Base-by-base conservation (phyloP, 108 stramenopile genomes). In the Epipyxis sp. region DNA sequence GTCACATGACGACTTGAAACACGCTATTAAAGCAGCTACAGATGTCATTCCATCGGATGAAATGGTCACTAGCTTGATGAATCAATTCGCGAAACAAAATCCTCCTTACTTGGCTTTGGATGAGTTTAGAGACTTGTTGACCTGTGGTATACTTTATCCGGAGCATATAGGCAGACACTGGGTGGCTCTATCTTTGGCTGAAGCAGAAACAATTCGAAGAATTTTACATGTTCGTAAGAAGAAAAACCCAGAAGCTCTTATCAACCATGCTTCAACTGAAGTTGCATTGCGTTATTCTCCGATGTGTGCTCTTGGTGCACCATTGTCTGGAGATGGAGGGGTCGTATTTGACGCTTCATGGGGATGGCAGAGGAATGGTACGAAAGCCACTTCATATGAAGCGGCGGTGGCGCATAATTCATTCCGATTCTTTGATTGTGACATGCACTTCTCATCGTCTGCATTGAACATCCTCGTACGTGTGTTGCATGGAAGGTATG, bases 391-490 rank as follows among this genome's bases (percentile, higher is more conserved):
- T 59, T 50, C 2, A 25, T 80, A 61, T 27, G 69, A 80, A 65
- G 76, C 80, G 13, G 1, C 80, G 37, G 35, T 46, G 6, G 76
- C 76, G 20, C 80, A 76, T 37, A 76, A 69, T 16, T 42, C 35
- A 42, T 71, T 69, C 13, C 80, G 80, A 30, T 80, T 80, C 43
- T 62, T 80, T 10, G 80, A 80, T 59, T 76, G 76, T 45, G 45
- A 76, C 80, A 76, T 80, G 76, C 67, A 80, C 41, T 80, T 54
- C 59, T 25, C 65, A 13, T 1, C 35, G 29, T 43, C 65, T 1
- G 40, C 69, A 27, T 69, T 80, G 0, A 58, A 76, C 40, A 44
- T 80, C 25, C 29, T 80, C 1, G 40, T 80, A 42, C 37, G 59
- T 35, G 67, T 65, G 20, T 3, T 80, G 76, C 67, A 37, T n/a